A percentile compares a stretch with the other conserved stretches of the same genome.
phyloP scores from a whole-genome alignment of 345 rosid species.

The Salix exigua region DNA sequence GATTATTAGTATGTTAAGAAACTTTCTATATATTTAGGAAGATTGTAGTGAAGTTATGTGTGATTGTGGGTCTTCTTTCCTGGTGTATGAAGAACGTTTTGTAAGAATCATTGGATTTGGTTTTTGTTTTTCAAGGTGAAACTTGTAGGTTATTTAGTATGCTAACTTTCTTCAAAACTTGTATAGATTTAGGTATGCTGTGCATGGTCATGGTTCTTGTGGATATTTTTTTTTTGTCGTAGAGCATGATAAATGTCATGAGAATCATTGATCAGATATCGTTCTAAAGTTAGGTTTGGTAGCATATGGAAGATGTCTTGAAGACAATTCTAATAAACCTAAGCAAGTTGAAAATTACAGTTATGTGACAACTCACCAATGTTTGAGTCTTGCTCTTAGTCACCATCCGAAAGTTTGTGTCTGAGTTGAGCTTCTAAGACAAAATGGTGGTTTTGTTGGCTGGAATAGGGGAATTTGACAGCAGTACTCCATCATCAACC shows the following conservation, averaged over 20 bases:
- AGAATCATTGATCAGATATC: background rate
- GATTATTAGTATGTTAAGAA: no score
- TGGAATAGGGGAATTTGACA: background rate
- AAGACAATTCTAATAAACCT: background rate
- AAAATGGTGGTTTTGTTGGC: background rate
- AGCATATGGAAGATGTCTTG: background rate
- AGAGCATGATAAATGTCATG: background rate
- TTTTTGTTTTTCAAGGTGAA: background rate
- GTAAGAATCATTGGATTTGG: no score
- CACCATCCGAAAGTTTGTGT: background rate
- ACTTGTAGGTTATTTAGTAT: background rate
- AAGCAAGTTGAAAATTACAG: background rate
- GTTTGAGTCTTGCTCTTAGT: no score
- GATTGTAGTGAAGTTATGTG: no score
- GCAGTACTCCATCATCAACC: background rate
- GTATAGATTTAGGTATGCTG: background rate
- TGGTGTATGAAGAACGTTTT: no score
- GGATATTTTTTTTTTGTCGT: background rate
- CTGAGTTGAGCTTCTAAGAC: background rate
- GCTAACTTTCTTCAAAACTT: background rate
- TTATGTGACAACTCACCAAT: no score
- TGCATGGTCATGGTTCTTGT: background rate
- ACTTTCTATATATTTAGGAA: background rate
- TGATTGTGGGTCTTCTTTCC: no score
- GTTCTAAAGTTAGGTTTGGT: background rate